Percentiles rank a stretch among this genome's conserved stretches.
Conservation (phyloP, 495 filamentous ascomycete genomes). For the Cercophora scortea region DNA sequence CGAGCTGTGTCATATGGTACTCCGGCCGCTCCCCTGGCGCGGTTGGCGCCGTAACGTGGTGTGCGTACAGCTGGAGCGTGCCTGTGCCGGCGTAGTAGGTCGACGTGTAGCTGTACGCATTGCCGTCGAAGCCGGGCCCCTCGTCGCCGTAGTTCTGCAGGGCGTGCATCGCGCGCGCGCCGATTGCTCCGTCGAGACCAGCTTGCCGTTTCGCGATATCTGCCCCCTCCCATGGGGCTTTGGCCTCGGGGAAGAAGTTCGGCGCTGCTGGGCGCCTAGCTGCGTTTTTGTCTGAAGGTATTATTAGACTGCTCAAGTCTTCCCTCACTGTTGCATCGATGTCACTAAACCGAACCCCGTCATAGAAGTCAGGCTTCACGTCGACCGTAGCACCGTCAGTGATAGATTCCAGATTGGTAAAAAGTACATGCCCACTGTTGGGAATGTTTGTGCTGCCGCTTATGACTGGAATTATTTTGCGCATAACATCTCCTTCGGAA, state of each 20-base stretch:
- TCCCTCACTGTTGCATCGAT: slow-evolving; percentile 10
- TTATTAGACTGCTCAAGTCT: slow-evolving; percentile 16
- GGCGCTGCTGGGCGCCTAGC: slow-evolving; percentile 31
- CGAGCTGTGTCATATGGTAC: slow-evolving; percentile 15
- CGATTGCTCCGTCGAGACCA: slow-evolving; percentile 35
- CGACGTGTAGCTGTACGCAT: slow-evolving; percentile 25
- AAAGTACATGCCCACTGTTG: background rate
- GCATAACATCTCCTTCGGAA: background rate
- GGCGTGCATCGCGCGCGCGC: slow-evolving; percentile 37
- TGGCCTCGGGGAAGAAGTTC: slow-evolving; percentile 35
- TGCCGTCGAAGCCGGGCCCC: slow-evolving; percentile 31
- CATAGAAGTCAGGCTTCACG: slow-evolving; percentile 22
- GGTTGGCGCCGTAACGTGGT: slow-evolving; percentile 13
- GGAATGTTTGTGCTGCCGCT: slow-evolving; percentile 1
- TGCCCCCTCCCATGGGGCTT: slow-evolving; percentile 24
- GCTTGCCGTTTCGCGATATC: slow-evolving; percentile 31
- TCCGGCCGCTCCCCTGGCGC: slow-evolving; percentile 16
- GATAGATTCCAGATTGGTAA: slow-evolving; percentile 10
- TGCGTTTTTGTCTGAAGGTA: slow-evolving; percentile 28
- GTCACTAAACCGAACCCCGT: slow-evolving; percentile 22
- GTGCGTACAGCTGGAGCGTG: background rate
- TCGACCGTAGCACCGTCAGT: slow-evolving; percentile 8
- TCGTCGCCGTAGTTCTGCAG: too few relatives aligned
- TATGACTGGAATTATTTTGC: slow-evolving; percentile 9
- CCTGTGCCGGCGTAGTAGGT: slow-evolving; percentile 22